These are phyloP conservation scores for Cryphonectria carpinicola DNA, from an alignment of 2,329 filamentous ascomycete genomes.

Conservation along the genomic window DNA sequence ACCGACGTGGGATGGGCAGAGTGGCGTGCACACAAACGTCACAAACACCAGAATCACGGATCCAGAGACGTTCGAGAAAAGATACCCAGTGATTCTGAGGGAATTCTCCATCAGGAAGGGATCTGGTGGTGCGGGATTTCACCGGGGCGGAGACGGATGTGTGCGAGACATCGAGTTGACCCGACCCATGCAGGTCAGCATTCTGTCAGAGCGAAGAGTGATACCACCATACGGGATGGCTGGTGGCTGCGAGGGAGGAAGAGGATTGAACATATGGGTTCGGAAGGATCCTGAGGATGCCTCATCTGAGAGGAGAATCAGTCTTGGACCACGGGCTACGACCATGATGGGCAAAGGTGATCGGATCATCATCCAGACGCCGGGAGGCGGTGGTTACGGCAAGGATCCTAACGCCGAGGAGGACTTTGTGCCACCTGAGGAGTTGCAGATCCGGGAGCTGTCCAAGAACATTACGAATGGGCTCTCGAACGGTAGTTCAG, in stretches of 20 bases:
- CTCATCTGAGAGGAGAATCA: constrained; percentile 64
- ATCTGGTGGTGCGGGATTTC: constrained; percentile 67
- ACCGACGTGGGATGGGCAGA: constrained; percentile 71
- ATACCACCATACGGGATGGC: constrained; percentile 81
- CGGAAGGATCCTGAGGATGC: constrained; percentile 66
- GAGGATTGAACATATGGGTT: constrained; percentile 88
- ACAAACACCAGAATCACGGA: constrained; percentile 86
- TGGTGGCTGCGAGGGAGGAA: constrained; percentile 77
- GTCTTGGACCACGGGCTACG: constrained; percentile 79
- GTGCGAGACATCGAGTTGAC: constrained; percentile 81
- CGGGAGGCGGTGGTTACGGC: constrained; percentile 81
- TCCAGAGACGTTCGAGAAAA: constrained; percentile 75
- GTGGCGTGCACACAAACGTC: constrained; percentile 82
- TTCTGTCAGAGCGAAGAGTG: constrained; percentile 78
- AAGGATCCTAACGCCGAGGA: constrained; percentile 33
- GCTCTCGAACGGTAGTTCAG: background rate
- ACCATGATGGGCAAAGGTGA: constrained; percentile 77
- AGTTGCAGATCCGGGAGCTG: constrained; percentile 5
- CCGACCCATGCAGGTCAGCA: constrained; percentile 76
- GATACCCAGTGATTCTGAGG: constrained; percentile 74
- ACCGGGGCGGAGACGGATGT: constrained; percentile 74
- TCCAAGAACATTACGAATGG: constrained; percentile 11
- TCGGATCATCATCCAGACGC: constrained; percentile 76
- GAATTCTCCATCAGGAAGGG: constrained; percentile 68
- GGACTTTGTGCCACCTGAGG: constrained; percentile 20